A percentile compares a stretch with the other conserved stretches of the same genome.
Evolutionary conservation across 164 flowering plant species (phyloP).

Genomic region (Kalanchoe fedtschenkoi): DNA sequence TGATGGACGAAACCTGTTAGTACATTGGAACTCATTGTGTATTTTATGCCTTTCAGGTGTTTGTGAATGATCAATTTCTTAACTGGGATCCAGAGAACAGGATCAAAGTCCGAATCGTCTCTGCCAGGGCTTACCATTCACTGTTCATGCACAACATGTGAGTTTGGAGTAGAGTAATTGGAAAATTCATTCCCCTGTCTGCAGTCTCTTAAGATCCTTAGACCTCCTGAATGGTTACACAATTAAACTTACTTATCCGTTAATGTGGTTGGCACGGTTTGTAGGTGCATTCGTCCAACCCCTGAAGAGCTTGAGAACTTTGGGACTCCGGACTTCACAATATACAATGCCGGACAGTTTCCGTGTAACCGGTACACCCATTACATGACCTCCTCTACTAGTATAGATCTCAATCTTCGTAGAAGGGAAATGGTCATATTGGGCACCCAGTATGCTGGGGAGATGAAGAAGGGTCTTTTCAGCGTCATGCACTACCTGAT

Average conservation of each 20-base stretch:
- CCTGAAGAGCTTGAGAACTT: constrained; percentile 92
- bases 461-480: constrained; percentile 98
- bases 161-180: constrained; percentile 19
- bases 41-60: constrained; percentile 48
- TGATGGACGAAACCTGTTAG: no score
- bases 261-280: background rate
- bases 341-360: constrained; percentile 96
- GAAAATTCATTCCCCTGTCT: no score
- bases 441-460: constrained; percentile 98
- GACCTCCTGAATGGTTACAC: background rate
- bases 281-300: constrained; percentile 98
- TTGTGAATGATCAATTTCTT: constrained; percentile 89
- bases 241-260: no score
- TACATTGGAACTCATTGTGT: no score
- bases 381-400: constrained; percentile 98
- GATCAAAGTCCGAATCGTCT: constrained; percentile 90
- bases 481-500: constrained; percentile 97
- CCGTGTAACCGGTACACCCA: constrained; percentile 98
- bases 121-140: constrained; percentile 97
- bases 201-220: background rate
- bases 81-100: constrained; percentile 91
- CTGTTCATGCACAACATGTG: constrained; percentile 99
- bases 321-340: constrained; percentile 98
- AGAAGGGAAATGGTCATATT: constrained; percentile 98
- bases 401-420: constrained; percentile 82